A percentile compares a stretch with the other conserved stretches of the same genome.
These are phyloP conservation scores for Takakia lepidozioides DNA, from an alignment of 225 moss, liverwort and hornwort species.

Conservation along the genomic window DNA sequence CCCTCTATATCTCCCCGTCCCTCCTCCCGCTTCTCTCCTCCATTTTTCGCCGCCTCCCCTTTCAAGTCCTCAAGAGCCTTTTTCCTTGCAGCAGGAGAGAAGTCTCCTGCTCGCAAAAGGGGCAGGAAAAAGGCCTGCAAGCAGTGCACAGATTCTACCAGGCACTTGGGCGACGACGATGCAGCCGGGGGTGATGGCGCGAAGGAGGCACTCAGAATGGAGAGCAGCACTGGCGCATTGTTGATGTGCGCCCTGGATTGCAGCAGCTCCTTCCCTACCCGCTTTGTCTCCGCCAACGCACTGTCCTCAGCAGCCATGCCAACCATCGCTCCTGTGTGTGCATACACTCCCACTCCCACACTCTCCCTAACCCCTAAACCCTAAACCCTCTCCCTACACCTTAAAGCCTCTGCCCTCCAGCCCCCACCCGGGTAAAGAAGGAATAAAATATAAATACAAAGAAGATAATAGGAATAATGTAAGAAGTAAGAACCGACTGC, in stretches of 20 bases:
- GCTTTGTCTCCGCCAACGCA: constrained; percentile 40
- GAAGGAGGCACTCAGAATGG: constrained; percentile 37
- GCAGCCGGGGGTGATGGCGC: neutral
- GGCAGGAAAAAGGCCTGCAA: constrained; percentile 83
- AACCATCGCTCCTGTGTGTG: constrained; percentile 6
- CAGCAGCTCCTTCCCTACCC: constrained; percentile 63
- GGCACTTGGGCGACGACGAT: constrained; percentile 4
- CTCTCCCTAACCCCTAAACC: neutral
- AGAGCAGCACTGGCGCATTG: constrained; percentile 63
- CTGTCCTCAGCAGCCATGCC: constrained; percentile 30
- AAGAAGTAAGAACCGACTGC: too few species aligned
- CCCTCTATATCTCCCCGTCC: constrained; percentile 5
- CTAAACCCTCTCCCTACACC: too few species aligned
- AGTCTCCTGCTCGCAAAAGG: constrained; percentile 55
- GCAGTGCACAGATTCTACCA: constrained; percentile 59
- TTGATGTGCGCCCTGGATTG: constrained; percentile 69
- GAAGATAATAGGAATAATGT: too few species aligned
- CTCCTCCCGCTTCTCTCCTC: neutral
- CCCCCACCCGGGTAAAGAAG: too few species aligned
- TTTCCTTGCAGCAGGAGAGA: constrained; percentile 42
- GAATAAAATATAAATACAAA: too few species aligned
- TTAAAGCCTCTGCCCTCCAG: too few species aligned
- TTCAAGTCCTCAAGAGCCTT: constrained; percentile 26
- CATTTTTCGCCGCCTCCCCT: constrained; percentile 8
- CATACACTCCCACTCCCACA: neutral